Conservation (phyloP, 805 yeast species). For the Metschnikowia cerradonensis region DNA sequence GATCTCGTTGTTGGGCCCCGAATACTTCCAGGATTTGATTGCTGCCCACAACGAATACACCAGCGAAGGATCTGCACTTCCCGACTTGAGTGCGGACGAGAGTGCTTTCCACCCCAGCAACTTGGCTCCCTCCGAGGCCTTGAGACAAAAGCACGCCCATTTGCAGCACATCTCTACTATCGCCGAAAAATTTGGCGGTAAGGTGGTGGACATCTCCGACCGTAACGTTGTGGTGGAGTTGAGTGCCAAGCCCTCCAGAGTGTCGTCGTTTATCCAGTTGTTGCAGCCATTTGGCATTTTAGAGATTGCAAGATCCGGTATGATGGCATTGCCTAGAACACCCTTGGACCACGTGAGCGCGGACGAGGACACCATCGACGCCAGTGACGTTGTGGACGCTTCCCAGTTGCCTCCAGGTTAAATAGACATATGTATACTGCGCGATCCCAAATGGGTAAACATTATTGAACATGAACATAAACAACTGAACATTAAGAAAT, state of each 20-base stretch:
- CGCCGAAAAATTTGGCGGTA: constrained; percentile 87
- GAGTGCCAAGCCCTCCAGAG: constrained; percentile 88
- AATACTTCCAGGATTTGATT: constrained; percentile 90
- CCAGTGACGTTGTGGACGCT: constrained; percentile 74
- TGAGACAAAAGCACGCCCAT: constrained; percentile 90
- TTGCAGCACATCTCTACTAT: constrained; percentile 78
- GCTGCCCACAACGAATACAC: constrained; percentile 67
- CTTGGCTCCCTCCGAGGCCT: constrained; percentile 84
- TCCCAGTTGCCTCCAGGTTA: constrained; percentile 94
- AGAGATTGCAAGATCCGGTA: constrained; percentile 95
- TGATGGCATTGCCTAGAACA: constrained; percentile 98
- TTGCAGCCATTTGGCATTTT: constrained; percentile 94
- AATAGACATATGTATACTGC: neutral
- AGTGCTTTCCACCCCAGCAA: constrained; percentile 80
- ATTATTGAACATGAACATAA: no score
- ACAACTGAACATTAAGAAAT: no score
- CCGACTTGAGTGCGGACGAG: constrained; percentile 42
- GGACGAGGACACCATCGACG: constrained; percentile 51
- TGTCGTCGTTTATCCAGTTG: constrained; percentile 80
- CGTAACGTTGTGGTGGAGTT: constrained; percentile 92
- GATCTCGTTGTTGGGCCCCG: constrained; percentile 94
- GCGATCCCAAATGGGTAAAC: no score
- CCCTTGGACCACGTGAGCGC: constrained; percentile 60
- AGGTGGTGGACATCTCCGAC: constrained; percentile 85
- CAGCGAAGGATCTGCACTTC: constrained; percentile 37